These are phyloP conservation scores for Stentor coeruleus DNA, from an alignment of 73 alveolate genomes.

Conservation along the genomic window DNA sequence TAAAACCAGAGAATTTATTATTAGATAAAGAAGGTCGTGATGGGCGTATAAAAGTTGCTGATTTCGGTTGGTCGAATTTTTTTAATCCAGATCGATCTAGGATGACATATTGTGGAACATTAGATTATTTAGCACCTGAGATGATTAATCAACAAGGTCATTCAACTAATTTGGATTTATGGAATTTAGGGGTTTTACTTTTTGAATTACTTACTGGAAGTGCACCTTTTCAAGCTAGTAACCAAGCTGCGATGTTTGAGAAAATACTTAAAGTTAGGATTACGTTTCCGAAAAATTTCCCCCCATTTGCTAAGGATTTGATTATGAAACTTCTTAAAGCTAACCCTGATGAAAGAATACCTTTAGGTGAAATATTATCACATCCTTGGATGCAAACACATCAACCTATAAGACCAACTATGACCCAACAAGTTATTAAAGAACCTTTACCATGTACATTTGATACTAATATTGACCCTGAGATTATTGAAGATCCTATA, in stretches of 20 bases:
- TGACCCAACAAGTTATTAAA: neutral
- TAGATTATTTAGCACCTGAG: conserved; percentile 99
- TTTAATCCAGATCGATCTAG: conserved; percentile 3
- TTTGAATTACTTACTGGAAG: conserved; percentile 76
- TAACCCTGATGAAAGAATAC: conserved; percentile 58
- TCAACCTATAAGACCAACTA: conserved; percentile 23
- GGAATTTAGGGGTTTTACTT: conserved; percentile 86
- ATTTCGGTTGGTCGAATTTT: conserved; percentile 29
- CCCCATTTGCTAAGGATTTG: conserved; percentile 48
- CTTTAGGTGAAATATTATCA: conserved; percentile 44
- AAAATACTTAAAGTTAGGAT: conserved; percentile 55
- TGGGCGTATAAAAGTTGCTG: conserved; percentile 19
- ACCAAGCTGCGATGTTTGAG: conserved; percentile 49
- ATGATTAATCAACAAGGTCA: conserved; percentile 76
- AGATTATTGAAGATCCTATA: neutral
- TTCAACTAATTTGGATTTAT: conserved; percentile 81
- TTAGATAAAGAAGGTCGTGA: conserved; percentile 23
- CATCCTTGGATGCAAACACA: conserved; percentile 34
- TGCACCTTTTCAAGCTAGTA: conserved; percentile 71
- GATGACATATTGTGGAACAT: conserved; percentile 95
- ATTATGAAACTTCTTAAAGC: conserved; percentile 46
- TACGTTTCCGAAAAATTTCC: conserved; percentile 53
- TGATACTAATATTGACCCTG: neutral
- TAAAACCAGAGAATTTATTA: conserved; percentile 46
- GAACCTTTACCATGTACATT: conserved; percentile 21